These are phyloP conservation scores for Auricularia sp. DNA, from an alignment of 768 basidiomycete genomes.

Conservation along the genomic window DNA sequence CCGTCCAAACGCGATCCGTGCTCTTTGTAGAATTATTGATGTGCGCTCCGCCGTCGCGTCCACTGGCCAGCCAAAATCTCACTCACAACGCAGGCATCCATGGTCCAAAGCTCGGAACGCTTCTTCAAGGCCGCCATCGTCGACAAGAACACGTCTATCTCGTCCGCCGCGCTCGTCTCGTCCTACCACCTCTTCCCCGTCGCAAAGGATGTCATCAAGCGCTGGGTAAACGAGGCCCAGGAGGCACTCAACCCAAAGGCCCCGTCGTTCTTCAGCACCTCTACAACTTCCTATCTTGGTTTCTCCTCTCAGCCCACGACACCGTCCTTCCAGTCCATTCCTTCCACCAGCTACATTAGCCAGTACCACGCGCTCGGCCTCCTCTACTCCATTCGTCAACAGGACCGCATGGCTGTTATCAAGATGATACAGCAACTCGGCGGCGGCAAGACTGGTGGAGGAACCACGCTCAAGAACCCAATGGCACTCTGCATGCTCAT, in stretches of 20 bases:
- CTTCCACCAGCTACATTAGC: conserved; percentile 84
- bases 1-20: conserved; percentile 93
- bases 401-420: conserved; percentile 97
- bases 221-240: conserved; percentile 99
- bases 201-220: conserved; percentile 91
- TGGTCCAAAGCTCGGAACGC: conserved; percentile 96
- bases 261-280: conserved; percentile 48
- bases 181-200: conserved; percentile 92
- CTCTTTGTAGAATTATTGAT: conserved; percentile 92
- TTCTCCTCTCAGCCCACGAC: conserved; percentile 42
- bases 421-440: conserved; percentile 99
- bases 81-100: conserved; percentile 53
- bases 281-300: conserved; percentile 56
- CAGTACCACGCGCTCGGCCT: conserved; percentile 96
- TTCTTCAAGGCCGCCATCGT: conserved; percentile 99
- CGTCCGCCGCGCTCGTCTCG: conserved; percentile 92
- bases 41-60: conserved; percentile 39
- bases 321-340: conserved; percentile 63
- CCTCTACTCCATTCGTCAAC: conserved; percentile 88
- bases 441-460: conserved; percentile 74
- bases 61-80: not conserved
- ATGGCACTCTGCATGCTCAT: conserved; percentile 99
- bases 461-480: conserved; percentile 81
- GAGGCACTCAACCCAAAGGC: conserved; percentile 87
- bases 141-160: conserved; percentile 89